Evolutionary conservation across 2,329 filamentous ascomycete genomes (phyloP).

Genomic region (Nothopassalora personata): DNA sequence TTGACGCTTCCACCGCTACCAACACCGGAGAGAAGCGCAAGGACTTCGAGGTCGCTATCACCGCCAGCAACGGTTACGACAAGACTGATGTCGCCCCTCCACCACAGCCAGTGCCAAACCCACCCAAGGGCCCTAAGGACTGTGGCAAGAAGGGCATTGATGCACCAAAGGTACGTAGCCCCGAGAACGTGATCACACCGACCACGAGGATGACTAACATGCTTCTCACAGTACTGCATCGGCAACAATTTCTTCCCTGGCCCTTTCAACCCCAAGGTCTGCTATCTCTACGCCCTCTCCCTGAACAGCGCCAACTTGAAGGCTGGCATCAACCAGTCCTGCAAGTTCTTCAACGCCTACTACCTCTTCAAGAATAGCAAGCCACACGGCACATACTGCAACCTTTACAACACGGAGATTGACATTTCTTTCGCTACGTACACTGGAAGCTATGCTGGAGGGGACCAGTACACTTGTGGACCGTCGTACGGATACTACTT

Average conservation of each 20-base stretch:
- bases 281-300: slow-evolving; percentile 19
- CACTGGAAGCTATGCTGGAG: neutral
- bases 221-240: slow-evolving; percentile 15
- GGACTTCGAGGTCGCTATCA: slow-evolving; percentile 29
- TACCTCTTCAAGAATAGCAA: slow-evolving; percentile 25
- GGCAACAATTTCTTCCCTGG: slow-evolving; percentile 31
- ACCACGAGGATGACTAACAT: neutral
- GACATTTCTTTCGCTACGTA: slow-evolving; percentile 2
- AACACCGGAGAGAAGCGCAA: slow-evolving; percentile 26
- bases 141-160: slow-evolving; percentile 17
- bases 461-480: slow-evolving; percentile 4
- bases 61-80: slow-evolving; percentile 27
- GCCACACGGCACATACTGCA: slow-evolving; percentile 29
- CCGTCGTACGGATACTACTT: slow-evolving; percentile 2
- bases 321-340: slow-evolving; percentile 18
- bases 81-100: slow-evolving; percentile 22
- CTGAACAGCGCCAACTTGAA: slow-evolving; percentile 15
- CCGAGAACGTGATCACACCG: too few species aligned
- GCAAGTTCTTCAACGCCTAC: slow-evolving; percentile 31
- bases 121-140: slow-evolving; percentile 6
- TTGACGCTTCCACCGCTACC: slow-evolving; percentile 27
- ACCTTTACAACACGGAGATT: slow-evolving; percentile 20
- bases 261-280: slow-evolving; percentile 29
- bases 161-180: slow-evolving; percentile 1
- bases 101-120: slow-evolving; percentile 13